Evolutionary conservation across 345 rosid species (phyloP).

Genomic region (Lepidium sativum): DNA sequence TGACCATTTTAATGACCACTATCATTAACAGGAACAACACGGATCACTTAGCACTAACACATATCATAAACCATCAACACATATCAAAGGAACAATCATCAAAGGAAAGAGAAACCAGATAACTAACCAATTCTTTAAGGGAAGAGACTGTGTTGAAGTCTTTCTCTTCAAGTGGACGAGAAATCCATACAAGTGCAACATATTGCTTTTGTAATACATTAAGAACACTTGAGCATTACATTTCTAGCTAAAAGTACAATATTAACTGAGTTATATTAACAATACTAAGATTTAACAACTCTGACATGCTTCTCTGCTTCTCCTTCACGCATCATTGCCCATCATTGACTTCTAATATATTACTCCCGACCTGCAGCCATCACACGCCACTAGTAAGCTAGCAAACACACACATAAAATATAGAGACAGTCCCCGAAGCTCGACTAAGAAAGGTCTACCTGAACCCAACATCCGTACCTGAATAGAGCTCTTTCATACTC

Average conservation of each 20-base stretch:
- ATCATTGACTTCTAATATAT: no score
- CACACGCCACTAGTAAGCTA: no score
- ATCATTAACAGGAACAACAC: no score
- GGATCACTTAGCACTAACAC: no score
- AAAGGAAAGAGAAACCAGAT: no score
- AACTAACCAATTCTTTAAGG: constrained; percentile 68
- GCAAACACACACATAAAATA: neutral
- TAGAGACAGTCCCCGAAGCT: constrained; percentile 41
- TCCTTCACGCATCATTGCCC: no score
- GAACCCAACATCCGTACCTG: constrained; percentile 99
- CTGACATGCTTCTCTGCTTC: no score
- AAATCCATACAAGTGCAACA: constrained; percentile 87
- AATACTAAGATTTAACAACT: no score
- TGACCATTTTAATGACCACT: no score
- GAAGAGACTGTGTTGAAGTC: constrained; percentile 50
- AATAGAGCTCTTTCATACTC: constrained; percentile 29
- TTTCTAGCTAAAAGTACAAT: neutral
- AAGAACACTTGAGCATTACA: neutral
- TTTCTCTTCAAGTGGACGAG: constrained; percentile 71
- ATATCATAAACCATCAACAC: no score
- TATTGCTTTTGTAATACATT: constrained; percentile 71
- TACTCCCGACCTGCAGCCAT: no score
- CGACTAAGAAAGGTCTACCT: constrained; percentile 94
- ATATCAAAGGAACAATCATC: no score
- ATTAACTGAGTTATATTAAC: neutral